phyloP scores from a whole-genome alignment of 2,329 filamentous ascomycete genomes.

The Periconia digitata region DNA sequence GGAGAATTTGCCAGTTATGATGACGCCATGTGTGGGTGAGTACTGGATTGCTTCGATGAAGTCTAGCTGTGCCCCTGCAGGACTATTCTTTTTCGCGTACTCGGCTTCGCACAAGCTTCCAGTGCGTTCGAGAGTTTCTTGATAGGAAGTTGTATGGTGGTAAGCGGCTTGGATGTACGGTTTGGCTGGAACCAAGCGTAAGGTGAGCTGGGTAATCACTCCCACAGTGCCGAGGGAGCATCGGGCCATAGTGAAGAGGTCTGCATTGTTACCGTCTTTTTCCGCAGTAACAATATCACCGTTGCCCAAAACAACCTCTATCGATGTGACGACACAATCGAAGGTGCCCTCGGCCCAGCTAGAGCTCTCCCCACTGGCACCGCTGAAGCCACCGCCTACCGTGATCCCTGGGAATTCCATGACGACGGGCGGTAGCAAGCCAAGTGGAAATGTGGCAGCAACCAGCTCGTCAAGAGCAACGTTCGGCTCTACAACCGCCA shows the following conservation, averaged over 20 bases:
- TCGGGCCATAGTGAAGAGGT: constrained; percentile 64
- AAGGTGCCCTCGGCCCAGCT: constrained; percentile 67
- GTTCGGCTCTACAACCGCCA: constrained; percentile 65
- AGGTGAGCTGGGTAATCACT: constrained; percentile 57
- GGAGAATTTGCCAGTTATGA: constrained; percentile 4
- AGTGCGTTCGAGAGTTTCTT: constrained; percentile 40
- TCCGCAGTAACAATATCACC: constrained; percentile 56
- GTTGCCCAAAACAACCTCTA: constrained; percentile 64
- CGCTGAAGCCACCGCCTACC: constrained; percentile 64
- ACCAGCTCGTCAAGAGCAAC: constrained; percentile 65
- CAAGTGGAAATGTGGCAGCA: constrained; percentile 52
- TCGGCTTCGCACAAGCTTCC: constrained; percentile 32
- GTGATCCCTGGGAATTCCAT: constrained; percentile 71
- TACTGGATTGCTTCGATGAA: constrained; percentile 9
- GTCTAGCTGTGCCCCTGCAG: constrained; percentile 51
- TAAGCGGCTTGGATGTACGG: constrained; percentile 49
- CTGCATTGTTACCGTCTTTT: constrained; percentile 47
- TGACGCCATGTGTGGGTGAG: no score
- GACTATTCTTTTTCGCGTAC: constrained; percentile 37
- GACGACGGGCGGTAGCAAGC: constrained; percentile 62
- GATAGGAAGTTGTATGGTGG: constrained; percentile 45
- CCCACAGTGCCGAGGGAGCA: constrained; percentile 65
- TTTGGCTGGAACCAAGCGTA: constrained; percentile 45
- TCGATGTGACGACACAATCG: constrained; percentile 57
- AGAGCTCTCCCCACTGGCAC: constrained; percentile 65